phyloP scores from a whole-genome alignment of 2,329 filamentous ascomycete species.

The Fusarium pininemorale region DNA sequence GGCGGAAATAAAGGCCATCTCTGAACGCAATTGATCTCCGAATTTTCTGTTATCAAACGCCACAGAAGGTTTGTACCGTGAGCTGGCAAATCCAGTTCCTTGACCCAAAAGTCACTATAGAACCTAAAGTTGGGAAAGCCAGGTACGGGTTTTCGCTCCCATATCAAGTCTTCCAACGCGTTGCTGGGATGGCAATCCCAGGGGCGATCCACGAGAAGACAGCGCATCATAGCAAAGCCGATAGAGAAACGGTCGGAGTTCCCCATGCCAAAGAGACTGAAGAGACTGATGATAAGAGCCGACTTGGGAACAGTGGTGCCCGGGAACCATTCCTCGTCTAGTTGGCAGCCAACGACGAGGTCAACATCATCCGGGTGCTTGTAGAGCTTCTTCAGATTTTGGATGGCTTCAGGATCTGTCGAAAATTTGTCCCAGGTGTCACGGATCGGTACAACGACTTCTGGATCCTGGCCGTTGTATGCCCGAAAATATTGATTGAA shows the following conservation, averaged over 20 bases:
- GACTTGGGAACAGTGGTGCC: neutral
- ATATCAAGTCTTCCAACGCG: neutral
- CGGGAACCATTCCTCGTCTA: neutral
- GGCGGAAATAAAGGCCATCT: neutral
- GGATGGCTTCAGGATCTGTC: neutral
- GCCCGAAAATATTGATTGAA: neutral
- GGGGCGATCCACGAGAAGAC: neutral
- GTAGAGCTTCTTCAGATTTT: neutral
- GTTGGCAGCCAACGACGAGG: neutral
- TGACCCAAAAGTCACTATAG: neutral
- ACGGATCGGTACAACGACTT: fast-evolving
- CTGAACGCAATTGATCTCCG: neutral
- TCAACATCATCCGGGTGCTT: neutral
- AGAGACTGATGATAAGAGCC: neutral
- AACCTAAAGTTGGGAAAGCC: neutral
- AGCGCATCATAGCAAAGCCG: neutral
- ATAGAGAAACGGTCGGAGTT: neutral
- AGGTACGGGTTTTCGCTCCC: neutral
- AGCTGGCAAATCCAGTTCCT: neutral
- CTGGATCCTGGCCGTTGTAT: neutral
- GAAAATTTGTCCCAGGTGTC: neutral
- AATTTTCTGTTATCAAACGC: neutral
- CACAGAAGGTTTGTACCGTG: neutral
- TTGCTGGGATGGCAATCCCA: neutral
- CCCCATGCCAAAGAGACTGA: neutral